Evolutionary conservation across 768 basidiomycete species (phyloP), one percentile per base, ranked within the genome.

Genomic region (Saitozyma podzolica): DNA sequence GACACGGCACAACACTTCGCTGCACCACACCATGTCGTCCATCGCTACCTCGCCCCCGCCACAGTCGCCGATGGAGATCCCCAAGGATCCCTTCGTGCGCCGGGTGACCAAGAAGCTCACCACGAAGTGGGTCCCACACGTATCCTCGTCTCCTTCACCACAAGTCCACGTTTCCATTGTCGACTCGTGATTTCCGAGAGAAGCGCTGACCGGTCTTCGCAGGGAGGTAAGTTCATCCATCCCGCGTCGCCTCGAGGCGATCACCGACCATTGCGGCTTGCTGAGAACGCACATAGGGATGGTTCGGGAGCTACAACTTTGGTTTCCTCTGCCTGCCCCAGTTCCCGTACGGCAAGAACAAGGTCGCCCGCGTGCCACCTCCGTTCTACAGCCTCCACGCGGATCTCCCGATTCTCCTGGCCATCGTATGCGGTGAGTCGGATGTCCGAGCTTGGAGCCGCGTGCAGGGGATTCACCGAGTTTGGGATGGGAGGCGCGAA

Each of bases 291-390:
- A 52, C n/a, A 8, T 80, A 87, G 50, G 89, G 90, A 8, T 92
- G 90, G 90, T 61, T 91, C n/a, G 90, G 90, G 0, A 87, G 88
- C 74, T 92, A 91, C 73, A 85, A 91, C 80, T 91, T 89, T 71
- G 83, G 80, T 16, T 82, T 85, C 84, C 83, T 90, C 58, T 91
- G 89, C 74, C 84, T 82, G 17, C 89, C 90, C 2, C 78, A 81
- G 0, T 81, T 90, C 0, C 90, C 90, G 0, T 89, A 85, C 71
- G 75, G 82, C 37, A 75, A 76, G 16, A 56, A 62, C 17, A 78
- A 80, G 16, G 72, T 60, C 40, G 62, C 60, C 14, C 71, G 77
- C 9, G 75, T 80, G 16, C 66, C 77, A 9, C 87, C 90, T 0
- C 89, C 89, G 0, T 92, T 91, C 80, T 91, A 90, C 67, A 85